Percentiles rank a stretch among this genome's conserved stretches.
These are phyloP conservation scores for Naganishia randhawae DNA, from an alignment of 768 basidiomycete species.

Conservation along the genomic window DNA sequence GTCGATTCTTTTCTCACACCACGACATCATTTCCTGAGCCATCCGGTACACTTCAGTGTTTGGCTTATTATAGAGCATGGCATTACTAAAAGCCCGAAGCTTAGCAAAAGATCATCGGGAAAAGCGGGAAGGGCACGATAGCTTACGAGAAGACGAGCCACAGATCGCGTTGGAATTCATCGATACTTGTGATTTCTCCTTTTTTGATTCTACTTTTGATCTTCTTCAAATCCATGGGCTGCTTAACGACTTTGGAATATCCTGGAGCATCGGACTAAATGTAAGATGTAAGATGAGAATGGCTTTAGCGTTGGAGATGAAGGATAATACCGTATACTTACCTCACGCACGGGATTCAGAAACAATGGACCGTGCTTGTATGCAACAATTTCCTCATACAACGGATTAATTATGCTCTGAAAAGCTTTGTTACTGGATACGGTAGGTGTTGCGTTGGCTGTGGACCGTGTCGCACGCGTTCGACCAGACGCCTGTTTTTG, in stretches of 20 bases:
- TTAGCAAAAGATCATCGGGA: background rate
- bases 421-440: slow-evolving; percentile 23
- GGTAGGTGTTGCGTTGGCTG: slow-evolving; percentile 15
- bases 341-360: slow-evolving; percentile 77
- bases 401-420: slow-evolving; percentile 58
- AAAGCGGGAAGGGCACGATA: background rate
- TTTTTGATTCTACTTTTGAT: slow-evolving; percentile 83
- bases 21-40: slow-evolving; percentile 75
- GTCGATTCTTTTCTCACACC: slow-evolving; percentile 44
- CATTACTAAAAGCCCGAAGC: slow-evolving; percentile 56
- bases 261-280: slow-evolving; percentile 73
- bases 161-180: slow-evolving; percentile 85
- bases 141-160: slow-evolving; percentile 78
- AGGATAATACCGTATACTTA: slow-evolving; percentile 28
- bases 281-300: background rate
- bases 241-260: slow-evolving; percentile 84
- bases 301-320: slow-evolving; percentile 4
- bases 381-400: slow-evolving; percentile 75
- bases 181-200: slow-evolving; percentile 70
- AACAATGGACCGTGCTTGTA: slow-evolving; percentile 87
- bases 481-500: background rate
- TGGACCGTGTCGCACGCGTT: slow-evolving; percentile 25
- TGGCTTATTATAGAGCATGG: slow-evolving; percentile 92
- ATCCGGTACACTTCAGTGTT: slow-evolving; percentile 80
- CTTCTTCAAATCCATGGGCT: slow-evolving; percentile 94